Percentiles rank a stretch among this genome's conserved stretches.
Evolutionary conservation across 495 filamentous ascomycete species (phyloP).

Genomic region (Gamarada debralockiae): DNA sequence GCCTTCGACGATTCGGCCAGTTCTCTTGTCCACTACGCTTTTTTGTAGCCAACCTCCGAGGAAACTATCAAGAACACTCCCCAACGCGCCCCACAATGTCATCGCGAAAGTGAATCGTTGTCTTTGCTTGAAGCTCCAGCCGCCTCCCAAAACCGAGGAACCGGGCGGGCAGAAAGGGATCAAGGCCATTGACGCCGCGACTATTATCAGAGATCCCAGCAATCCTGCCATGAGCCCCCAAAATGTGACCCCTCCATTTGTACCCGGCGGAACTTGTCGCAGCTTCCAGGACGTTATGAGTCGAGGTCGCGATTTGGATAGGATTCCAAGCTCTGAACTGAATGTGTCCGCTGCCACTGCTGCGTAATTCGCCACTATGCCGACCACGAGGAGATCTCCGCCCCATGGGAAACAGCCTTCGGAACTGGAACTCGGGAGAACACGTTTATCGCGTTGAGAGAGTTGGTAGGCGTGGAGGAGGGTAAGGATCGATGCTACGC

Average conservation of each 20-base stretch:
- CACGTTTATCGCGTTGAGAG: constrained; percentile 31
- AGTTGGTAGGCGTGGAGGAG: constrained; percentile 68
- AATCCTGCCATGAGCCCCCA: constrained; percentile 70
- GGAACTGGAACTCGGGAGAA: constrained; percentile 18
- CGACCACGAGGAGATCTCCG: constrained; percentile 52
- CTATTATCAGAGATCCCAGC: constrained; percentile 69
- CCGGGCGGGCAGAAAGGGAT: constrained; percentile 60
- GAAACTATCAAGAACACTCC: constrained; percentile 80
- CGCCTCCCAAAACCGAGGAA: constrained; percentile 19
- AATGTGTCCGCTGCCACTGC: constrained; percentile 91
- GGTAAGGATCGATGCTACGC: constrained; percentile 69
- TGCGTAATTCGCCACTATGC: constrained; percentile 76
- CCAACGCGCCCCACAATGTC: constrained; percentile 67
- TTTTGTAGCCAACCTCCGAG: constrained; percentile 83
- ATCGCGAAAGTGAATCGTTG: constrained; percentile 55
- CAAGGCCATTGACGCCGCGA: constrained; percentile 56
- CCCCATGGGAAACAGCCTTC: constrained; percentile 40
- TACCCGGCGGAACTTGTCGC: constrained; percentile 76
- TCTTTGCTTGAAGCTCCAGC: constrained; percentile 45
- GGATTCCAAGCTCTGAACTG: constrained; percentile 91
- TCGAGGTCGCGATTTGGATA: constrained; percentile 69
- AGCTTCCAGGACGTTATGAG: constrained; percentile 82
- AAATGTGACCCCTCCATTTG: constrained; percentile 85
- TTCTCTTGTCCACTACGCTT: constrained; percentile 78
- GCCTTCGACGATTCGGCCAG: constrained; percentile 86